Evolutionary conservation across 2,329 filamentous ascomycete species (phyloP).

Genomic region (Fusarium caatingaense): DNA sequence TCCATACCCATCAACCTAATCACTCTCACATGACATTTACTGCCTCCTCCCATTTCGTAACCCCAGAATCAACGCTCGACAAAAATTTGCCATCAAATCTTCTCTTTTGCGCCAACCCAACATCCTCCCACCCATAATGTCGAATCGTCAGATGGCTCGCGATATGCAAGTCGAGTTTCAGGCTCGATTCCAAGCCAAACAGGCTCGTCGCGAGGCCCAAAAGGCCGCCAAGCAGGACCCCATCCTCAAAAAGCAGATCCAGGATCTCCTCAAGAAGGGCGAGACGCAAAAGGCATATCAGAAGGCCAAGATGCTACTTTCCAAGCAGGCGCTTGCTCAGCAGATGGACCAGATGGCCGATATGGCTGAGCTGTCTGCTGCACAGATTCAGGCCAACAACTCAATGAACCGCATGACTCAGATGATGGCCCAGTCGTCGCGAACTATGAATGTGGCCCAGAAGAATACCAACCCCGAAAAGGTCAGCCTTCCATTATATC

Average conservation of each 20-base stretch:
- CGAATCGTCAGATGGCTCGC: slow-evolving; percentile 68
- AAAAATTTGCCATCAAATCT: not conserved
- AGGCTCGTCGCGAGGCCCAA: slow-evolving; percentile 69
- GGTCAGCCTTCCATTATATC: slow-evolving; percentile 46
- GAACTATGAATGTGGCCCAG: slow-evolving; percentile 69
- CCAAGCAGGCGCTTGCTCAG: slow-evolving; percentile 70
- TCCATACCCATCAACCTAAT: slow-evolving; percentile 29
- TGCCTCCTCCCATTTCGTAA: slow-evolving; percentile 1
- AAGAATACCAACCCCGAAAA: slow-evolving; percentile 69
- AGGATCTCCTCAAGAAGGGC: slow-evolving; percentile 71
- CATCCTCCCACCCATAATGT: slow-evolving; percentile 56
- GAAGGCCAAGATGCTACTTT: slow-evolving; percentile 71
- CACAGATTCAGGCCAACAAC: slow-evolving; percentile 73
- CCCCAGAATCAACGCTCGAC: not conserved
- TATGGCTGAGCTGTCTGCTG: slow-evolving; percentile 70
- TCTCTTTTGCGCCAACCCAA: not conserved
- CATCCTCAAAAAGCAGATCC: slow-evolving; percentile 71
- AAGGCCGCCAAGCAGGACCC: slow-evolving; percentile 72
- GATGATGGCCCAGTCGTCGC: slow-evolving; percentile 71
- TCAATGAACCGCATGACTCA: slow-evolving; percentile 73
- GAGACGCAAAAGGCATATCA: slow-evolving; percentile 72
- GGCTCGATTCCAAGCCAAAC: slow-evolving; percentile 72
- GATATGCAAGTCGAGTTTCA: slow-evolving; percentile 74
- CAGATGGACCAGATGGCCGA: slow-evolving; percentile 74
- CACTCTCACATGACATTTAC: slow-evolving; percentile 44